phyloP scores from a whole-genome alignment of 768 basidiomycete genomes.

The Mycena maculata region DNA sequence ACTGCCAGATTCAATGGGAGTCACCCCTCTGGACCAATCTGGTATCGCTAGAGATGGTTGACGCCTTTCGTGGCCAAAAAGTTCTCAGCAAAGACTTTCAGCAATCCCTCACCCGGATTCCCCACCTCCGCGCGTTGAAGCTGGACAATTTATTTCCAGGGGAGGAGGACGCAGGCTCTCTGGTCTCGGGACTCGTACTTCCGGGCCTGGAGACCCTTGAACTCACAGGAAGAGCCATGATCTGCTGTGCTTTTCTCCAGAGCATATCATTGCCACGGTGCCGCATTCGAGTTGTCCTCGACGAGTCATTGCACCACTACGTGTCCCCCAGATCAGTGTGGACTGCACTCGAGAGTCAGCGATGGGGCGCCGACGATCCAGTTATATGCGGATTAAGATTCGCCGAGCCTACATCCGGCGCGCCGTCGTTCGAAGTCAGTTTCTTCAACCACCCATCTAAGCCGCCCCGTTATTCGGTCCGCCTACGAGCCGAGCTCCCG shows the following conservation, averaged over 20 bases:
- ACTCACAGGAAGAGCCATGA: not conserved
- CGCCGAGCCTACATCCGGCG: not conserved
- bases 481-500: not conserved
- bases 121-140: slow-evolving; percentile 12
- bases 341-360: slow-evolving; percentile 11
- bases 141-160: not conserved
- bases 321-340: not conserved
- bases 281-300: not conserved
- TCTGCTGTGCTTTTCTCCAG: not conserved
- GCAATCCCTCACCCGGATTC: too few relatives aligned
- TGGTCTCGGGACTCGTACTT: too few relatives aligned
- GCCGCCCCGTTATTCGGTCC: not conserved
- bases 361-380: not conserved
- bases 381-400: not conserved
- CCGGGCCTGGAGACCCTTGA: slow-evolving; percentile 3
- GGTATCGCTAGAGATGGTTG: slow-evolving; percentile 18
- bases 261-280: not conserved
- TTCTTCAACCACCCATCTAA: not conserved
- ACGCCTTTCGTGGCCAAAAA: not conserved
- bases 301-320: too few relatives aligned
- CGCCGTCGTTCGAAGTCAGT: not conserved
- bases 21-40: slow-evolving; percentile 20
- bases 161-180: too few relatives aligned
- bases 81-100: too few relatives aligned
- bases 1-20: not conserved